Evolutionary conservation across 768 basidiomycete genomes (phyloP), one percentile per base, ranked within the genome.

Genomic region (Suillus tomentosus): DNA sequence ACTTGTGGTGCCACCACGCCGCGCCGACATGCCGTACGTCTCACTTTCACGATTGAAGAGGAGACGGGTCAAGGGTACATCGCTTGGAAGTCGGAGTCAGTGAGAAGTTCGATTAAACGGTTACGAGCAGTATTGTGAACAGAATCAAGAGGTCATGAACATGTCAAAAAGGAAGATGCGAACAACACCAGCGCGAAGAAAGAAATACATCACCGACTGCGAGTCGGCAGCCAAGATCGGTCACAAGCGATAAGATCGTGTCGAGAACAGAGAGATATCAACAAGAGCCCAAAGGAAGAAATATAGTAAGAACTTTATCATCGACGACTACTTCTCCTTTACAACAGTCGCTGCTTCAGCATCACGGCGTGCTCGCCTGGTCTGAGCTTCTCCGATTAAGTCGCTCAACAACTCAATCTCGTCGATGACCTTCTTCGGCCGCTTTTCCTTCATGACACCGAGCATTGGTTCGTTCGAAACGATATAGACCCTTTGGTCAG

Each of bases 401-500:
- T 74, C 73, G 34, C 63, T 66, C 40, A 76, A 61, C 27, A 74
- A 48, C 9, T 74, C 71, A 5, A 76, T 53, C 4, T 76, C 74
- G 15, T 74, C 74, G n/a, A 74, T 74, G 8, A 62, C 61, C 50
- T 53, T 73, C 51, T 65, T 74, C 0, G 74, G 73, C 3, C 68
- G 51, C 55, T 71, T 70, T 54, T 73, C 73, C 24, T 69, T 69
- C 19, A 78, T 68, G 62, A 76, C 69, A 11, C 68, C 66, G 3
- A 73, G 40, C 14, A 77, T 55, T 1, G 48, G 39, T 56, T 67
- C 72, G 58, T 71, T 68, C 3, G 75, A 73, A 47, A 76, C 64
- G 1, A 73, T 69, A 61, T 76, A 76, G n/a, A 76, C 73, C 3
- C 65, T 70, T 55, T 72, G 70, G 31, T 76, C 66, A 2, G 75